Evolutionary conservation across 73 alveolate species (phyloP).

Genomic region (Paramecium caudatum): DNA sequence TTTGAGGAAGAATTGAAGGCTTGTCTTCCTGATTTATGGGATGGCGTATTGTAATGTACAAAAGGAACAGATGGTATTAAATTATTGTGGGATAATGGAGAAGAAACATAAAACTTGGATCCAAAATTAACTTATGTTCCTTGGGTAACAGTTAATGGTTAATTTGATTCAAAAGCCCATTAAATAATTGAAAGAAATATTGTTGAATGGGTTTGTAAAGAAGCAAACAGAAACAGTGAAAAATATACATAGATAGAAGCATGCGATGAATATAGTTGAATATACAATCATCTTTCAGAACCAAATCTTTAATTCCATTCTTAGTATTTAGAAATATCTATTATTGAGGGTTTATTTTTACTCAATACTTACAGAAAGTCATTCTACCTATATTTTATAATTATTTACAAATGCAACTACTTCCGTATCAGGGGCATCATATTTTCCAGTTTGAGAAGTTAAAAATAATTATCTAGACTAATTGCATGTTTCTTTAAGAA

Average conservation of each 20-base stretch:
- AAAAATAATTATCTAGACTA: not conserved
- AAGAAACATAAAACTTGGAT: not conserved
- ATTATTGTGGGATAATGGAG: constrained; percentile 54
- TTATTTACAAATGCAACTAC: no score
- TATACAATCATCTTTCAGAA: constrained; percentile 55
- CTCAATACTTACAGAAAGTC: no score
- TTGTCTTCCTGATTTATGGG: constrained; percentile 40
- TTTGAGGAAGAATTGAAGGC: not conserved
- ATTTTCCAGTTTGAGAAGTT: no score
- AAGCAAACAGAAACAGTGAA: not conserved
- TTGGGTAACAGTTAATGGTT: constrained; percentile 34
- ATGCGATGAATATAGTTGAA: constrained; percentile 32
- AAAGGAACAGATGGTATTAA: constrained; percentile 54
- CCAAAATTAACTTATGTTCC: constrained; percentile 61
- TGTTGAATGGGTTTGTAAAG: constrained; percentile 32
- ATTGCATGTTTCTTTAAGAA: not conserved
- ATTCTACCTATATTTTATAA: no score
- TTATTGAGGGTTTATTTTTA: no score
- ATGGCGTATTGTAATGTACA: constrained; percentile 33
- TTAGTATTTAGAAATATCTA: not conserved
- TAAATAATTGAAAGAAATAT: constrained; percentile 48
- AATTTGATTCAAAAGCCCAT: constrained; percentile 40
- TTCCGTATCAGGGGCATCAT: no score
- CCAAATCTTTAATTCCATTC: not conserved
- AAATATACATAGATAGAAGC: constrained; percentile 3